phyloP scores from a whole-genome alignment of 1,284 basidiomycete genomes.

The Austroboletus niveus region DNA sequence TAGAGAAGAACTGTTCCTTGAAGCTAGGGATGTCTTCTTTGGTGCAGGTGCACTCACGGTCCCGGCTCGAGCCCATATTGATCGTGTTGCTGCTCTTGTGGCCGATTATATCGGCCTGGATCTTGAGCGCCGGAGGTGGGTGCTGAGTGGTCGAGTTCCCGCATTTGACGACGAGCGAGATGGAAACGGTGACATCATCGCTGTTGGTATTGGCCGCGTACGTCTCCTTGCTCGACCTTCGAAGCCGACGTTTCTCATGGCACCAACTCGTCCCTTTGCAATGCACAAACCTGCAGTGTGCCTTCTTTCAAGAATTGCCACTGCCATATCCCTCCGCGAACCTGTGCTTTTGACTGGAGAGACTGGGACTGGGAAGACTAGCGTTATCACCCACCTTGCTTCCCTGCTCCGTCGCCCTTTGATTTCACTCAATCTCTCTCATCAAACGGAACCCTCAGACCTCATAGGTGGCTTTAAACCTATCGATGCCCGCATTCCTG shows the following conservation, averaged over 20 bases:
- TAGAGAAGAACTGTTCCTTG: conserved; percentile 89
- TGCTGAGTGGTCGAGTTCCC: conserved; percentile 60
- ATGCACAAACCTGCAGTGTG: conserved; percentile 85
- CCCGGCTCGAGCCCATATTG: conserved; percentile 50
- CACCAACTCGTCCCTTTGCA: conserved; percentile 69
- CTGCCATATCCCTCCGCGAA: conserved; percentile 73
- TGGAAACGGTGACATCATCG: conserved; percentile 54
- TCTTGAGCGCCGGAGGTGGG: conserved; percentile 54
- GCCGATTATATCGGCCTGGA: conserved; percentile 69
- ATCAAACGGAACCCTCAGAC: conserved; percentile 96
- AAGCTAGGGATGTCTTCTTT: conserved; percentile 92
- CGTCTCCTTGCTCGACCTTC: conserved; percentile 46
- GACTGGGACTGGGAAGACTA: conserved; percentile 99
- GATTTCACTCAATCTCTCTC: conserved; percentile 90
- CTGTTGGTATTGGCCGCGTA: conserved; percentile 58
- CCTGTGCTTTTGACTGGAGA: conserved; percentile 94
- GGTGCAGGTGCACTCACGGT: conserved; percentile 62
- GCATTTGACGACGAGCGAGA: conserved; percentile 70
- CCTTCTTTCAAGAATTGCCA: conserved; percentile 82
- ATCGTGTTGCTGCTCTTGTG: conserved; percentile 50
- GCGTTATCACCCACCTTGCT: conserved; percentile 87
- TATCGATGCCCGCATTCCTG: conserved; percentile 82
- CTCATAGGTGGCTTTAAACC: conserved; percentile 96
- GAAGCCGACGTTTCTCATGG: conserved; percentile 37
- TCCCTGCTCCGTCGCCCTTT: conserved; percentile 76